Percentiles rank a stretch among this genome's conserved stretches.
phyloP scores from a whole-genome alignment of 1,284 basidiomycete species.

The Sanghuangporus baumii region DNA sequence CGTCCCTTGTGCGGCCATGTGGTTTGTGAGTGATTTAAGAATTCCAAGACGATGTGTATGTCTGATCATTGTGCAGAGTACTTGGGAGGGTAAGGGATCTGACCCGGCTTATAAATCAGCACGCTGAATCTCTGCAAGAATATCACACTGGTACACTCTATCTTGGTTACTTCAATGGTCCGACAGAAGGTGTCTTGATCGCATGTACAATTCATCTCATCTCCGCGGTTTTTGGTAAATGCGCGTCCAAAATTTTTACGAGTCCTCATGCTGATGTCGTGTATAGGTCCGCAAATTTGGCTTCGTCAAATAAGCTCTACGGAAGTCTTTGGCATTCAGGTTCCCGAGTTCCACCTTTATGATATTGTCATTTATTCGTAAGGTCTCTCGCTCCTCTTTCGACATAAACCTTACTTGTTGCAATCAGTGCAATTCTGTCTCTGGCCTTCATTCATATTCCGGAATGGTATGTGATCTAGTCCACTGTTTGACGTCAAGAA shows the following conservation, averaged over 20 bases:
- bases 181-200: constrained; percentile 23
- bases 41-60: neutral
- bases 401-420: neutral
- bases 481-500: neutral
- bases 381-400: neutral
- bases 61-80: constrained; percentile 17
- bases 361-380: constrained; percentile 14
- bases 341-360: constrained; percentile 6
- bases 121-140: constrained; percentile 12
- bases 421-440: constrained; percentile 17
- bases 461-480: constrained; percentile 18
- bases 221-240: constrained; percentile 21
- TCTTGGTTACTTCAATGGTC: constrained; percentile 23
- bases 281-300: constrained; percentile 19
- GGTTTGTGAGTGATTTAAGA: constrained; percentile 20
- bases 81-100: constrained; percentile 21
- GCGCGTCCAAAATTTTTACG: neutral
- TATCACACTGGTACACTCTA: constrained; percentile 23
- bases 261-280: neutral
- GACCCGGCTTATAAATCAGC: neutral
- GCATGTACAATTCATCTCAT: constrained; percentile 22
- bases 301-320: constrained; percentile 12
- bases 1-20: constrained; percentile 21
- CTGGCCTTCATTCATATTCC: constrained; percentile 20
- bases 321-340: constrained; percentile 2